phyloP scores from a whole-genome alignment of 2,329 filamentous ascomycete genomes.

The Trichoderma oligosporum region DNA sequence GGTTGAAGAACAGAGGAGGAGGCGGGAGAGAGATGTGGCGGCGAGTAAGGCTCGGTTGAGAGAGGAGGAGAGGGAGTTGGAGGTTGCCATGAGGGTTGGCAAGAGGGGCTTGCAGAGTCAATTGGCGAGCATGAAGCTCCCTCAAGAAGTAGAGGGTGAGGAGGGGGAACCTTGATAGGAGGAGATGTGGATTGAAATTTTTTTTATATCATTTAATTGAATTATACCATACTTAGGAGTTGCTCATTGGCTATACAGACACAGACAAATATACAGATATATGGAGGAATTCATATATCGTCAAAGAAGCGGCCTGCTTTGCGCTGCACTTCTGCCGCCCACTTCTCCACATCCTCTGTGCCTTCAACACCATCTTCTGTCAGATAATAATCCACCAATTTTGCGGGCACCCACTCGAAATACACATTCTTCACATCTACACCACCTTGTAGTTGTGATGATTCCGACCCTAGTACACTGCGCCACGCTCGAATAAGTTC shows the following conservation, averaged over 20 bases:
- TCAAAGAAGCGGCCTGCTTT: constrained; percentile 43
- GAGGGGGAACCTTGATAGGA: constrained; percentile 23
- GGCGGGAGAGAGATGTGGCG: constrained; percentile 55
- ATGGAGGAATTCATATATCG: constrained; percentile 31
- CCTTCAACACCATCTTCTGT: constrained; percentile 50
- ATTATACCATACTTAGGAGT: not conserved
- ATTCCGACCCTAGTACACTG: constrained; percentile 10
- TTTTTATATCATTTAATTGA: not conserved
- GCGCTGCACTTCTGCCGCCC: constrained; percentile 36
- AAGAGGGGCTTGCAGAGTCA: constrained; percentile 64
- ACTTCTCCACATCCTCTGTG: constrained; percentile 37
- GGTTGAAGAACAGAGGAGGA: constrained; percentile 61
- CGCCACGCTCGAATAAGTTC: constrained; percentile 52
- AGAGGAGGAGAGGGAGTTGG: constrained; percentile 65
- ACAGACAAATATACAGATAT: not conserved
- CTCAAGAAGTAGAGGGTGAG: constrained; percentile 24
- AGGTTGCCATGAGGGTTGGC: constrained; percentile 64
- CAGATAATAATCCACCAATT: constrained; percentile 51
- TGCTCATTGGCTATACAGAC: not conserved
- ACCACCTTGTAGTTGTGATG: not conserved
- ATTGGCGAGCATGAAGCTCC: constrained; percentile 38
- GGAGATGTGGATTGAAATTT: not conserved
- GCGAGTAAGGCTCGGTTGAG: constrained; percentile 58
- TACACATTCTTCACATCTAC: constrained; percentile 48
- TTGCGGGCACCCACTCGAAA: constrained; percentile 57